Base-by-base conservation (phyloP, 2,329 filamentous ascomycete species). In the Cytospora mali region DNA sequence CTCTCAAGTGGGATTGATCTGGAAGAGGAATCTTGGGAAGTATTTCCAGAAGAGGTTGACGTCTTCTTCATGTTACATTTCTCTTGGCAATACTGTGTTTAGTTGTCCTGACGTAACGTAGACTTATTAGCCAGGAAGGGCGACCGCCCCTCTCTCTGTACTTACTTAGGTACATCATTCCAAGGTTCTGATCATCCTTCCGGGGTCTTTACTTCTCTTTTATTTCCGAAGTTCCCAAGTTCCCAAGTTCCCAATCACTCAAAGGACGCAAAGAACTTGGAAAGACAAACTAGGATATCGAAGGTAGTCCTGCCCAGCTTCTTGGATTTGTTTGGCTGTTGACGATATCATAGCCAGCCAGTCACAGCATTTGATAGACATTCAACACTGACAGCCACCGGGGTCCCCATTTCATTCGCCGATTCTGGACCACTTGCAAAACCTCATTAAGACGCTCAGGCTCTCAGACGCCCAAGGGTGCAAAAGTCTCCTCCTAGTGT, bases 381-480 rank as follows among this genome's bases (percentile, higher is more conserved):
- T 57, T 39, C 13, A 53, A n/a, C 25, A 39, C 13, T 35, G 60
- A 52, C 31, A 27, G 61, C 52, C 50, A 25, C 55, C 50, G 58
- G 18, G 39, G 42, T 55, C 61, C 33, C 51, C 58, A 13, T 51
- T 25, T 46, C 16, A 31, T 33, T 55, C 28, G 56, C 55, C 56
- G 42, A 35, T 49, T 39, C 49, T 31, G 23, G 61, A 54, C 55
- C 23, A 55, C 55, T n/a, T 62, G 56, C 42, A 62, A 60, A n/a
- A 21, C 50, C 61, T 58, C 23, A 54, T 27, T n/a, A 54, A 55
- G 33, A 49, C 46, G 23, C 46, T 50, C 48, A 33, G n/a, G 55
- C 46, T 28, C 46, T 50, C 48, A 33, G n/a, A 55, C 21, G 28
- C 27, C 39, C 35, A n/a, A n/a, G n/a, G n/a, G n/a, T n/a, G n/a